Evolutionary conservation across 768 basidiomycete species (phyloP).

Genomic region (Sarcodon sp.): DNA sequence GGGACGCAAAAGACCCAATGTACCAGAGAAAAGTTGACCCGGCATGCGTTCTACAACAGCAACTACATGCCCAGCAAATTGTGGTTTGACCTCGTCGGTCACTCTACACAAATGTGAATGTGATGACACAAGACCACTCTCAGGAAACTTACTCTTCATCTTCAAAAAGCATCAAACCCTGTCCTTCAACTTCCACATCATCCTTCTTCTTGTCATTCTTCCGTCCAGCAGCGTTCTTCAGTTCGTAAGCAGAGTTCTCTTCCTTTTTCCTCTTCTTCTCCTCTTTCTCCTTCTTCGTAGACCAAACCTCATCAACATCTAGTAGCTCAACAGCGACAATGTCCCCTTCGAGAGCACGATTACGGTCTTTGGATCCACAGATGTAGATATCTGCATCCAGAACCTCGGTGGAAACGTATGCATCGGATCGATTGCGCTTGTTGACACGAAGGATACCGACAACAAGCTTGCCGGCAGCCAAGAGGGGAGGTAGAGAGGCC

Average conservation of each 20-base stretch:
- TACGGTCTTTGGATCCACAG: constrained; percentile 97
- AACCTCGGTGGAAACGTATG: constrained; percentile 96
- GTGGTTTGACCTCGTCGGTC: constrained; percentile 95
- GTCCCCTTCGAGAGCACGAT: constrained; percentile 95
- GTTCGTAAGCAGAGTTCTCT: constrained; percentile 92
- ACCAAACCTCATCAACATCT: constrained; percentile 97
- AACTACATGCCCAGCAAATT: constrained; percentile 97
- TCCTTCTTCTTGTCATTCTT: constrained; percentile 99
- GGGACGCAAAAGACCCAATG: constrained; percentile 86
- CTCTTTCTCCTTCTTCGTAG: constrained; percentile 99
- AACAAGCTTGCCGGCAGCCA: constrained; percentile 94
- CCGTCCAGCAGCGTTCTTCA: constrained; percentile 58
- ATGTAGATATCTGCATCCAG: constrained; percentile 99
- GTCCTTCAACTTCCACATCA: constrained; percentile 98
- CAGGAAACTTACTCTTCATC: constrained; percentile 75
- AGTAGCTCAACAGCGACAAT: constrained; percentile 96
- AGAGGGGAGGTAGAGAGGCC: constrained; percentile 89
- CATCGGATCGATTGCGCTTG: constrained; percentile 96
- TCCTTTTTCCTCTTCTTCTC: constrained; percentile 99
- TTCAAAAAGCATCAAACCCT: constrained; percentile 92
- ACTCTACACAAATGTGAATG: constrained; percentile 38
- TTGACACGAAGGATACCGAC: constrained; percentile 96
- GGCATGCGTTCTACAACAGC: constrained; percentile 99
- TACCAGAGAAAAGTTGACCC: constrained; percentile 96
- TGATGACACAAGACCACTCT: neutral